A percentile compares a stretch with the other conserved stretches of the same genome.
Conservation (phyloP, 1,284 basidiomycete genomes). For the Pterula multifida region DNA sequence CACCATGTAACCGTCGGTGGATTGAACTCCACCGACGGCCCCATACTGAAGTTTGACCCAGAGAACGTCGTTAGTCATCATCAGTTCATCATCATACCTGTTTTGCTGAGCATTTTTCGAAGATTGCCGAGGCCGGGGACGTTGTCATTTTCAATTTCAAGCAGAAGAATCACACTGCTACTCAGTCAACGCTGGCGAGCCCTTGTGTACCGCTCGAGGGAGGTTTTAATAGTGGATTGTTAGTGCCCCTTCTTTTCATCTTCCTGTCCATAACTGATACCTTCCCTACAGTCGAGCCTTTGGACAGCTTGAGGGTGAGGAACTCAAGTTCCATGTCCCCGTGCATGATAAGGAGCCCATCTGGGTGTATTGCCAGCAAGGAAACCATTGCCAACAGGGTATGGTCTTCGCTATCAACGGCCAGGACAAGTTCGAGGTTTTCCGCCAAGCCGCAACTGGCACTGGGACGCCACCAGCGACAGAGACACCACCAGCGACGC, state of each 20-base stretch:
- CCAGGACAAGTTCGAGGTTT: conserved; percentile 35
- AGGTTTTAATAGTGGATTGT: conserved; percentile 56
- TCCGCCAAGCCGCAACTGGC: conserved; percentile 38
- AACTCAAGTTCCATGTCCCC: conserved; percentile 31
- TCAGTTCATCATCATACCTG: conserved; percentile 13
- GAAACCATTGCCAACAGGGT: conserved; percentile 32
- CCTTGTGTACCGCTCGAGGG: conserved; percentile 41
- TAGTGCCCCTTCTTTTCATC: conserved; percentile 15
- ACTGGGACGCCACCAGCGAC: conserved; percentile 13
- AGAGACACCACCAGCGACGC: conserved; percentile 14
- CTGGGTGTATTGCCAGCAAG: conserved; percentile 36
- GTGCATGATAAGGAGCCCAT: conserved; percentile 44
- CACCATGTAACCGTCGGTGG: conserved; percentile 43
- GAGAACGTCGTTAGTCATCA: conserved; percentile 29
- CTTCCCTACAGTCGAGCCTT: conserved; percentile 5
- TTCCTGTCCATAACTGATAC: background rate
- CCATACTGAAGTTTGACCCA: conserved; percentile 30
- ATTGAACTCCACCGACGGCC: too few species aligned
- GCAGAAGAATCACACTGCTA: conserved; percentile 37
- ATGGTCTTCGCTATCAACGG: conserved; percentile 61
- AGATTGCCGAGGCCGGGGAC: conserved; percentile 37
- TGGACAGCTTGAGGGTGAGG: conserved; percentile 25
- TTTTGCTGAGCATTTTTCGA: conserved; percentile 4
- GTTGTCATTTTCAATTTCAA: conserved; percentile 52
- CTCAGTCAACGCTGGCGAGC: conserved; percentile 42